Evolutionary conservation across 306 rosid genomes (phyloP), one percentile per base, ranked within the genome.

Genomic region (Prunus davidiana): DNA sequence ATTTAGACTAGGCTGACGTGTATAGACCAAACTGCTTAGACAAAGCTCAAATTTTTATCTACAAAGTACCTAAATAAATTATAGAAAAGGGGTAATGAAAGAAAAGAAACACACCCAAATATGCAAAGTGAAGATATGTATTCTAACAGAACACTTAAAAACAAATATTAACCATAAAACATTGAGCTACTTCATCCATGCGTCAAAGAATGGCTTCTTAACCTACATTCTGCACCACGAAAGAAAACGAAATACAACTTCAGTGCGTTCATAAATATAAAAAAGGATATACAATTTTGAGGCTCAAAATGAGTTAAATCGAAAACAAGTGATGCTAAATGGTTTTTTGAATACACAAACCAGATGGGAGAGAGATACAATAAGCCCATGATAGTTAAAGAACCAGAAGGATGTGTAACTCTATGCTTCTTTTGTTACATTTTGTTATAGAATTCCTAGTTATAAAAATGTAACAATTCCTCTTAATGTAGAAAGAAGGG

Each of bases 401-500:
- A 38, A 38, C 43, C 43, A 38, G 43, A 38, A 38, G 2, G 9
- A 38, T 38, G 43, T 38, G 43, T 38, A 38, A 38, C 9, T 7
- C 43, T 38, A 38, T 38, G 43, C 9, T 38, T 38, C 8, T 38
- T 38, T 38, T 38, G 43, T 38, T 38, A 38, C 43, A 38, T 38
- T 38, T 38, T 38, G 43, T 38, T 38, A 38, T 38, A 38, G 43
- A 38, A 47, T 16, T 47, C 52, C 52, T 12, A 38, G 65, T 58
- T 18, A 19, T 0, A 8, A 54, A 24, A 55, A 24, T 13, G 22
- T 71, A 34, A 34, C 20, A 6, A 27, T 25, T 67, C 27, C 19
- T 34, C 55, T 43, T 52, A 25, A 56, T 82, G 87, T 88, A 80
- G 87, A 71, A 28, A 43, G 78, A 61, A 68, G 71, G 6, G 83